Base-by-base conservation (phyloP, 331 rosid species). In the Ulmus americana region DNA sequence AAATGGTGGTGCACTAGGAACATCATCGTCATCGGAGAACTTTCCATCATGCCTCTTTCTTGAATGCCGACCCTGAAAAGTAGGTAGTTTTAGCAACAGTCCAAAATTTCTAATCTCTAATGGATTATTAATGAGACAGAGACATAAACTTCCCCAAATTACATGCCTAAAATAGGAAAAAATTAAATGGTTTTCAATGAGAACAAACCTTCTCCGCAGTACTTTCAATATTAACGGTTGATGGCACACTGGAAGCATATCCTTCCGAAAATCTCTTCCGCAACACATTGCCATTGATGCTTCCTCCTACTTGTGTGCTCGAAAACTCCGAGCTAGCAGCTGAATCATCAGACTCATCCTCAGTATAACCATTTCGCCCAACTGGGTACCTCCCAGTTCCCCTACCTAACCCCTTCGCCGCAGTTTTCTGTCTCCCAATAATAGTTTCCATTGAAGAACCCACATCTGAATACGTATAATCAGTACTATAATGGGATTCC, bases 1-100 rank as follows among this genome's bases (percentile, higher is more conserved):
- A 72, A 90, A 78, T 0, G 97, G 99, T 50, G 97, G 99, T 51
- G 99, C 99, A 77, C 92, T 94, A 14, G 97, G 87, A 84, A 84
- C 85, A 2, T 82, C 89, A 2, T 85, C 96, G 10, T 86, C 95
- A 44, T 87, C 96, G 5, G 88, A 78, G 51, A 85, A 68, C 69
- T 75, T 82, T 60, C 72, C 87, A 55, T 66, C 72, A 83, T 76
- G 79, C 18, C 12, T 42, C 70, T 74, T 77, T 64, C 66, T 69
- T 49, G 65, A 61, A 73, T 53, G 72, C 42, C 77, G 70, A 67
- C 72, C 82, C 82, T 73, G 81, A 70, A 70, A 52, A 42, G 44
- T 67, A 38, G 63, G 68, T 43, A 53, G 10, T 68, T 55, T 69
- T 57, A 72, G 67, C 70, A 63, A 65, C 45, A 69, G 16, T 8